Conservation (phyloP, 1,139 yeast species). For the Pneumocystis murina region DNA sequence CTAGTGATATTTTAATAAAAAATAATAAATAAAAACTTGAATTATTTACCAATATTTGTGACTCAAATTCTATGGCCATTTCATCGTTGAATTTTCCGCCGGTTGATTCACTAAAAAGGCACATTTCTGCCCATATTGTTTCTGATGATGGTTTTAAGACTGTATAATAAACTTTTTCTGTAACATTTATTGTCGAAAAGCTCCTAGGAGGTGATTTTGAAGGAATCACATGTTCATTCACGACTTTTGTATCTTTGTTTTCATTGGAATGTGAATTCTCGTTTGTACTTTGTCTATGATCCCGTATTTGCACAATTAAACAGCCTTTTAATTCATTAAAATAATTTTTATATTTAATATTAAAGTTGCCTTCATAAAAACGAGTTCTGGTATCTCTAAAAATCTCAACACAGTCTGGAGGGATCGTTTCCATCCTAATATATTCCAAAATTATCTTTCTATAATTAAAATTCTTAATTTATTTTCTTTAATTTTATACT, state of each 20-base stretch:
- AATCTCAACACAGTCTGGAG: conserved; percentile 13
- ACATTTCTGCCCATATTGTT: conserved; percentile 12
- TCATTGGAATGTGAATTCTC: not conserved
- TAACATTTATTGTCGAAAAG: conserved; percentile 6
- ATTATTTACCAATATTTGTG: conserved; percentile 6
- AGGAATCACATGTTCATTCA: not conserved
- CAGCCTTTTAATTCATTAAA: conserved; percentile 2
- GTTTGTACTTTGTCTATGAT: conserved; percentile 3
- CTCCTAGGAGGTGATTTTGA: not conserved
- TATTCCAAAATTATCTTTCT: conserved; percentile 9
- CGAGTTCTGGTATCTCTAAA: conserved; percentile 9
- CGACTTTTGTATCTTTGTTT: not conserved
- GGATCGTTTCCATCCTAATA: conserved; percentile 12
- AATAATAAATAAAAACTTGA: not conserved
- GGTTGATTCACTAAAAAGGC: conserved; percentile 9
- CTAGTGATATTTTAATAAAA: not conserved
- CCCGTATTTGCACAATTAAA: conserved; percentile 7
- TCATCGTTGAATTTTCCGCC: conserved; percentile 10
- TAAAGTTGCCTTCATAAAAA: conserved; percentile 10
- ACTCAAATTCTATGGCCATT: conserved; percentile 9
- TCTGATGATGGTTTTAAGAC: conserved; percentile 13
- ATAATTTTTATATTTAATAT: not conserved
- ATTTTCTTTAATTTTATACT: not conserved
- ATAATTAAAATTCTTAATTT: not conserved
- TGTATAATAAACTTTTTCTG: conserved; percentile 7